Percentiles rank a stretch among this genome's conserved stretches.
Evolutionary conservation across 2,329 filamentous ascomycete genomes (phyloP).

Genomic region (Colletotrichum sp.): DNA sequence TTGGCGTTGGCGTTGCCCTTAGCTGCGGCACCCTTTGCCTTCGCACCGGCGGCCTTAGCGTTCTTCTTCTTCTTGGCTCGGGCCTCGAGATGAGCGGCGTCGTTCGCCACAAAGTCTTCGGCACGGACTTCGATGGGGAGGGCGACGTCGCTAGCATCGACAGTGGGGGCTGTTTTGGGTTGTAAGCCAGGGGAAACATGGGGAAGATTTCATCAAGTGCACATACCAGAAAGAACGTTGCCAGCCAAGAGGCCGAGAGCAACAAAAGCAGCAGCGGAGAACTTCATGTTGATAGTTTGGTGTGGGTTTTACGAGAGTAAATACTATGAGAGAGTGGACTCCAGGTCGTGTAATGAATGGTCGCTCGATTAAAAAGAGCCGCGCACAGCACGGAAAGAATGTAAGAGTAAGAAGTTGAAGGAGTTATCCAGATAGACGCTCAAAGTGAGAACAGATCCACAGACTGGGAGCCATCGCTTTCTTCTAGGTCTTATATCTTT

Average conservation of each 20-base stretch:
- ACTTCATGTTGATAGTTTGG: conserved; percentile 5
- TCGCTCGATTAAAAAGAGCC: neutral
- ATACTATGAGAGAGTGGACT: conserved; percentile 1
- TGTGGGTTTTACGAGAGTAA: neutral
- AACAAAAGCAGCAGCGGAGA: conserved; percentile 6
- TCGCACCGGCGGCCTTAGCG: neutral
- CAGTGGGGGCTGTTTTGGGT: neutral
- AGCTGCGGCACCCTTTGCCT: neutral
- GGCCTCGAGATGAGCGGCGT: neutral
- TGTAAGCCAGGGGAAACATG: neutral
- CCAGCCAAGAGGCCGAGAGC: conserved; percentile 7
- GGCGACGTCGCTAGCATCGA: neutral
- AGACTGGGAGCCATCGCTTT: rapidly evolving
- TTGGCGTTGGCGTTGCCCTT: neutral
- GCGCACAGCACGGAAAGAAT: conserved; percentile 20
- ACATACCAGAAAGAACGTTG: conserved; percentile 14
- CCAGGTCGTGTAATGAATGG: conserved; percentile 3
- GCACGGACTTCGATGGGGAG: conserved; percentile 3
- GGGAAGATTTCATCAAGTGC: neutral
- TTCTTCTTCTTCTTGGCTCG: conserved; percentile 4
- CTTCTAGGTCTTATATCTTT: neutral
- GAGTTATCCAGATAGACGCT: neutral
- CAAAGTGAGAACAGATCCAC: neutral
- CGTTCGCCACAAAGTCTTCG: neutral
- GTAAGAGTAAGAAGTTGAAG: neutral